These are phyloP conservation scores for Phoma sp. DNA, from an alignment of 2,329 filamentous ascomycete species.

Conservation along the genomic window DNA sequence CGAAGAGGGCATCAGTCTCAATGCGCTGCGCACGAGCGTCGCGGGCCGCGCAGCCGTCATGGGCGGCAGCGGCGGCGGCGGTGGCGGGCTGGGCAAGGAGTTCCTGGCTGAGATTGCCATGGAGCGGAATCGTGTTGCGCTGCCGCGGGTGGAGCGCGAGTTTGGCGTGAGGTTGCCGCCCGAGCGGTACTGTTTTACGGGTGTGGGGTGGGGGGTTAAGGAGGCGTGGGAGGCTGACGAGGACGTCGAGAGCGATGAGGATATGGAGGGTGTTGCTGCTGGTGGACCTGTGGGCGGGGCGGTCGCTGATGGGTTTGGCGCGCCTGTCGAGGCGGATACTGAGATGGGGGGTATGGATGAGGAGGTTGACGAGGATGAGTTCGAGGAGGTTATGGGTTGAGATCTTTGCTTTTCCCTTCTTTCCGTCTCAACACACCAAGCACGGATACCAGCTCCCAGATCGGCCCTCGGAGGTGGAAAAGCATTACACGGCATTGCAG, in stretches of 20 bases:
- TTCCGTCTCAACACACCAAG: no score
- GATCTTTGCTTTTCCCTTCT: no score
- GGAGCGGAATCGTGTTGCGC: slow-evolving; percentile 54
- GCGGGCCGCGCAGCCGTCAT: slow-evolving; percentile 63
- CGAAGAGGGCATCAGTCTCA: slow-evolving; percentile 62
- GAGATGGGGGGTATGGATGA: slow-evolving; percentile 44
- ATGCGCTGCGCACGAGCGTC: slow-evolving; percentile 76
- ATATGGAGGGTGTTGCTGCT: slow-evolving; percentile 43
- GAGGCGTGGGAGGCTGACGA: slow-evolving; percentile 69
- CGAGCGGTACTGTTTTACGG: slow-evolving; percentile 61
- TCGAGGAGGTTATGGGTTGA: slow-evolving; percentile 49
- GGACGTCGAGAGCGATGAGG: slow-evolving; percentile 72
- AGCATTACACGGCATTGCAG: no score
- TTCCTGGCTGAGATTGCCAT: slow-evolving; percentile 74
- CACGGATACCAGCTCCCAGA: no score
- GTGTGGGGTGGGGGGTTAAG: slow-evolving; percentile 42
- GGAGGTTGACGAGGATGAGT: slow-evolving; percentile 54
- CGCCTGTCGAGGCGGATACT: slow-evolving; percentile 27
- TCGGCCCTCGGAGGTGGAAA: no score
- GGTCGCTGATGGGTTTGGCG: slow-evolving; percentile 17
- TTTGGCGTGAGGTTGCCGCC: slow-evolving; percentile 66
- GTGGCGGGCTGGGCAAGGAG: slow-evolving; percentile 69
- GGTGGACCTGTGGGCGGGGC: slow-evolving; percentile 23
- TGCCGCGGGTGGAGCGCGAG: slow-evolving; percentile 57
- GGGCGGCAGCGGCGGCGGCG: not conserved